Percentiles rank a stretch among this genome's conserved stretches.
phyloP scores from a whole-genome alignment of 1,139 yeast species.

The Suhomyces maxii region DNA sequence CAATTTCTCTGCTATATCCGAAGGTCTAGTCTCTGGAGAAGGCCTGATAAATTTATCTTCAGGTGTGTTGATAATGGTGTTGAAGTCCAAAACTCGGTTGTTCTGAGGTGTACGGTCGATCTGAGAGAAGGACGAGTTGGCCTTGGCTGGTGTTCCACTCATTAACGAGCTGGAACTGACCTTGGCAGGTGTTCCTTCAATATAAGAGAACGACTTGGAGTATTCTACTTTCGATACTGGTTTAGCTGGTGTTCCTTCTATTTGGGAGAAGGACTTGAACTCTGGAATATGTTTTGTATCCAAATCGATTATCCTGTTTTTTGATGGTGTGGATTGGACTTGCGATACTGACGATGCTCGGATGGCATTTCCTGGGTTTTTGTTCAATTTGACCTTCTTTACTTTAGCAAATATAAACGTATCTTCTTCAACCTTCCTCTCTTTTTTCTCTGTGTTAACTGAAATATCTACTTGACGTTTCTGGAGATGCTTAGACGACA shows the following conservation, averaged over 20 bases:
- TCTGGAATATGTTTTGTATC: not conserved
- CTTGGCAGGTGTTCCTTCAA: conserved; percentile 14
- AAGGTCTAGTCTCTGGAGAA: not conserved
- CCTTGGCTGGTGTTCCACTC: not conserved
- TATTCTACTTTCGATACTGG: not conserved
- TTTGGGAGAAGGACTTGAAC: not conserved
- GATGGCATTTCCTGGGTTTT: not conserved
- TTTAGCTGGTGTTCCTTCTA: not conserved
- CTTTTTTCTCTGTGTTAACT: conserved; percentile 4
- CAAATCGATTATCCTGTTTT: conserved; percentile 11
- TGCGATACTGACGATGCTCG: conserved; percentile 15
- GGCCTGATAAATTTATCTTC: conserved; percentile 8
- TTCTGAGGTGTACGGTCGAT: conserved; percentile 9
- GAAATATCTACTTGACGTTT: conserved; percentile 52
- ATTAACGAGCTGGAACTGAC: conserved; percentile 1
- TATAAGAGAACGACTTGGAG: conserved; percentile 4
- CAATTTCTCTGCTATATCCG: conserved; percentile 2
- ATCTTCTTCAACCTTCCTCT: not conserved
- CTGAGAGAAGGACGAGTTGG: conserved; percentile 1
- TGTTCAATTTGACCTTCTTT: conserved; percentile 18
- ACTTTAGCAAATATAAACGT: conserved; percentile 32
- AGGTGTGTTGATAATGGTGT: conserved; percentile 10
- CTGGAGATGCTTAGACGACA: conserved; percentile 43
- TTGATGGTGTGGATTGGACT: conserved; percentile 28
- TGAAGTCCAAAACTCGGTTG: conserved; percentile 3